These are phyloP conservation scores for Fomitopsis schrenkii DNA, from an alignment of 1,284 basidiomycete genomes.

Conservation along the genomic window DNA sequence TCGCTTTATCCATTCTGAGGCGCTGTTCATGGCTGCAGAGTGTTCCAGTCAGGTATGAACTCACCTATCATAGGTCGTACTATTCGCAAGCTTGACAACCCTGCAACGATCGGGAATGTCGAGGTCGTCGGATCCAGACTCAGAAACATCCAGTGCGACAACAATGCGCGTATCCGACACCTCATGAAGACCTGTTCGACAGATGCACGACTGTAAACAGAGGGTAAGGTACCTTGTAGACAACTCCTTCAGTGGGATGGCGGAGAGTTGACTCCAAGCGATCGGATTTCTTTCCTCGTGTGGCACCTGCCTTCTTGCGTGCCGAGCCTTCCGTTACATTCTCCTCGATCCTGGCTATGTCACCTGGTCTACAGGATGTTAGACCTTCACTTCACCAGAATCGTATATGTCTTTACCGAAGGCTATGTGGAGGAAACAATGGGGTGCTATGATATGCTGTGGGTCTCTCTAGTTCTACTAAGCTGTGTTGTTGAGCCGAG, in stretches of 20 bases:
- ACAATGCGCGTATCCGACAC: constrained; percentile 75
- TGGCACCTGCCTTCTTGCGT: constrained; percentile 40
- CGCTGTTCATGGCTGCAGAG: not conserved
- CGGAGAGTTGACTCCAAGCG: constrained; percentile 30
- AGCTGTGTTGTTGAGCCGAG: constrained; percentile 40
- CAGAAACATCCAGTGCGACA: constrained; percentile 66
- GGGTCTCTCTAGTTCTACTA: constrained; percentile 85
- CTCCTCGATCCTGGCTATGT: constrained; percentile 81
- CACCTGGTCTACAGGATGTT: constrained; percentile 40
- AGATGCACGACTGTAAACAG: too few species aligned
- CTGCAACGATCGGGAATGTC: constrained; percentile 83
- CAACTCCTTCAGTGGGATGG: constrained; percentile 62
- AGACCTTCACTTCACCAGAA: not conserved
- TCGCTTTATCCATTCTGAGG: constrained; percentile 76
- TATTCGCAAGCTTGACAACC: constrained; percentile 87
- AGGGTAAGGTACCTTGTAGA: constrained; percentile 59
- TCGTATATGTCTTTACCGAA: constrained; percentile 47
- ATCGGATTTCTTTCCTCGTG: constrained; percentile 37
- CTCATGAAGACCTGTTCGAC: constrained; percentile 29
- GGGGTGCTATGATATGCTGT: constrained; percentile 72
- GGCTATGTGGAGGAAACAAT: constrained; percentile 79
- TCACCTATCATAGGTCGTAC: constrained; percentile 86
- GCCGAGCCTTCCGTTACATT: constrained; percentile 40
- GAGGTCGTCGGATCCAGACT: constrained; percentile 55
- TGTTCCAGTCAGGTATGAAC: constrained; percentile 3